These are phyloP conservation scores for Phytophthora palmivora DNA, from an alignment of 352 stramenopile species.

Conservation along the genomic window DNA sequence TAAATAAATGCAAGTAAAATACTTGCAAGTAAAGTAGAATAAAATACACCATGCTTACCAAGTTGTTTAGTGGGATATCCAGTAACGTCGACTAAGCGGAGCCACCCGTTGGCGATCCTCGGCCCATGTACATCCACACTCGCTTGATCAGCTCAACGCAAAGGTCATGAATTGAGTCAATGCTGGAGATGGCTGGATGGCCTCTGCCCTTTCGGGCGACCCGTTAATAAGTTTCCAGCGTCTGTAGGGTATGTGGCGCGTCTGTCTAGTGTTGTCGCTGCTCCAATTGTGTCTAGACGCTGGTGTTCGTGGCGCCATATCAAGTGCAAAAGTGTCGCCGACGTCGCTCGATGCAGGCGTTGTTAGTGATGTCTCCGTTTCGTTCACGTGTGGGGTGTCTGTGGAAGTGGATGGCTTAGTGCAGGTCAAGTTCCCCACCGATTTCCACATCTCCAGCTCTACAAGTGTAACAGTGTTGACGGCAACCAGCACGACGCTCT, in stretches of 20 bases:
- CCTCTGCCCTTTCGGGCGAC: no score
- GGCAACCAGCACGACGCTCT: conserved; percentile 31
- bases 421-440: conserved; percentile 39
- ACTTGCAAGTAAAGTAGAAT: no score
- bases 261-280: conserved; percentile 5
- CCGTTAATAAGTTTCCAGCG: conserved; percentile 3
- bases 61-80: no score
- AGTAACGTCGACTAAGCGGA: no score
- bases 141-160: no score
- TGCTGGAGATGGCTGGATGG: no score
- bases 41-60: no score
- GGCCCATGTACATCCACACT: no score
- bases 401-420: conserved; percentile 33
- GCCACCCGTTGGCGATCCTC: no score
- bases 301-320: conserved; percentile 29
- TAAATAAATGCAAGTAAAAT: no score
- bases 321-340: conserved; percentile 28
- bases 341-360: conserved; percentile 33
- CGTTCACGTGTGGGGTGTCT: conserved; percentile 35
- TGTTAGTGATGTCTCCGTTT: conserved; percentile 28
- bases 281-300: conserved; percentile 4
- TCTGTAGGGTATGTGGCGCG: conserved; percentile 15
- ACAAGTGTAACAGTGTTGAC: conserved; percentile 21
- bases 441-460: conserved; percentile 33
- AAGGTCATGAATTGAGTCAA: no score